phyloP scores from a whole-genome alignment of 176 grass and related monocot species.

The Alopecurus myosuroides region DNA sequence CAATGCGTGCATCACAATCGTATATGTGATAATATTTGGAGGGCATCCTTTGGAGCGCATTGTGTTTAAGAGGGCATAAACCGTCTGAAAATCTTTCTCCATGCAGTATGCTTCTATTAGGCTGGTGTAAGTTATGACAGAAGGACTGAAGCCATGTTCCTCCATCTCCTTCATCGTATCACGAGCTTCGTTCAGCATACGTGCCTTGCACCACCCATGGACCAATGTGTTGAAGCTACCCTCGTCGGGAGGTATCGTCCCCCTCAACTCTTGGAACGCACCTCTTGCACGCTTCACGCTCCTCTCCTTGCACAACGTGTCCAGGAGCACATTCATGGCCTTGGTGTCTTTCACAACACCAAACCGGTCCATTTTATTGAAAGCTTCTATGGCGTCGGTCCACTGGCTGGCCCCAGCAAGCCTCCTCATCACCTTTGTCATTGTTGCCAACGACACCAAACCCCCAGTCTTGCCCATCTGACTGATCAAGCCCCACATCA shows the following conservation, averaged over 20 bases:
- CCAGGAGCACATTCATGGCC: conserved; percentile 72
- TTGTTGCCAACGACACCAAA: conserved; percentile 53
- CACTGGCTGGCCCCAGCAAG: conserved; percentile 58
- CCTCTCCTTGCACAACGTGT: conserved; percentile 82
- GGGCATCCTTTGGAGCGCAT: conserved; percentile 42
- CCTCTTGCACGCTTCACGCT: conserved; percentile 68
- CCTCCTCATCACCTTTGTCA: conserved; percentile 86
- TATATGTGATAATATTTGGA: conserved; percentile 84
- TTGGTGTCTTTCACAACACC: conserved; percentile 63
- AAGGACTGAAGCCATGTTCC: conserved; percentile 60
- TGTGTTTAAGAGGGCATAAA: conserved; percentile 33
- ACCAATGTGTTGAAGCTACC: conserved; percentile 69
- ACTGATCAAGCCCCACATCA: conserved; percentile 68
- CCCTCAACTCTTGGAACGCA: conserved; percentile 50
- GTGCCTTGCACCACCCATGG: conserved; percentile 82
- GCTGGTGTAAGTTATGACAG: conserved; percentile 74
- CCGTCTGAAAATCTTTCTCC: conserved; percentile 64
- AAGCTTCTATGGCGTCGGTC: conserved; percentile 54
- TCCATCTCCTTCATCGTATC: conserved; percentile 63
- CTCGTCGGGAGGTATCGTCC: conserved; percentile 44
- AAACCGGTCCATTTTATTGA: conserved; percentile 50
- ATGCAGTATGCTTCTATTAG: conserved; percentile 76
- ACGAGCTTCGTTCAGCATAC: conserved; percentile 53
- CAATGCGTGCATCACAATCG: conserved; percentile 72
- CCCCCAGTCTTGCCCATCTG: conserved; percentile 53